Evolutionary conservation across 139 green algal genomes (phyloP).

Genomic region (Dunaliella sp.): DNA sequence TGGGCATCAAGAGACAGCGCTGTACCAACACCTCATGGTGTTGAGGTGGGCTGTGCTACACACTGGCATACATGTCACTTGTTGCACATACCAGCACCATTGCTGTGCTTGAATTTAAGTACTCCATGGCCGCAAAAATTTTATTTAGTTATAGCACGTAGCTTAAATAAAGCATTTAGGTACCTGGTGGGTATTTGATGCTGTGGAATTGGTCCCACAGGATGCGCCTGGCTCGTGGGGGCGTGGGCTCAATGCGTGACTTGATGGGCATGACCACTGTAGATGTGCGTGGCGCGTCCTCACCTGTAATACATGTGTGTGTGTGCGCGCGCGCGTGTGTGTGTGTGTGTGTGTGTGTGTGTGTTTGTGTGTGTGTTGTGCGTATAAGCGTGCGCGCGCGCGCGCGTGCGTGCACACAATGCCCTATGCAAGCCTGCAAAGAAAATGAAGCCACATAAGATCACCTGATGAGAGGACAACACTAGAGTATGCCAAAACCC

Average conservation of each 20-base stretch:
- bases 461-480: too few species aligned
- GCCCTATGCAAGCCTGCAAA: too few species aligned
- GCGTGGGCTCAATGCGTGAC: conserved; percentile 65
- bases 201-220: conserved; percentile 97
- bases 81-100: too few species aligned
- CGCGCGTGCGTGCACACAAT: background rate
- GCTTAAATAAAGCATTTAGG: background rate
- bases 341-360: background rate
- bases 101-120: background rate
- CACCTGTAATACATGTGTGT: background rate
- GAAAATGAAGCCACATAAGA: too few species aligned
- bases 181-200: conserved; percentile 91
- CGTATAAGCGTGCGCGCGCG: background rate
- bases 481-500: too few species aligned
- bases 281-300: conserved; percentile 1
- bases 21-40: too few species aligned
- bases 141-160: background rate
- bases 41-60: too few species aligned
- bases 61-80: too few species aligned
- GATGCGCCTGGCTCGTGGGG: conserved; percentile 71
- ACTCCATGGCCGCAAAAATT: background rate
- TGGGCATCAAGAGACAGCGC: too few species aligned
- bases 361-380: background rate
- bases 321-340: background rate
- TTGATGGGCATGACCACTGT: conserved; percentile 65